Percentiles rank a stretch among this genome's conserved stretches.
Evolutionary conservation across 1,284 basidiomycete genomes (phyloP).

Genomic region (Mycosarcoma mackinlayi): DNA sequence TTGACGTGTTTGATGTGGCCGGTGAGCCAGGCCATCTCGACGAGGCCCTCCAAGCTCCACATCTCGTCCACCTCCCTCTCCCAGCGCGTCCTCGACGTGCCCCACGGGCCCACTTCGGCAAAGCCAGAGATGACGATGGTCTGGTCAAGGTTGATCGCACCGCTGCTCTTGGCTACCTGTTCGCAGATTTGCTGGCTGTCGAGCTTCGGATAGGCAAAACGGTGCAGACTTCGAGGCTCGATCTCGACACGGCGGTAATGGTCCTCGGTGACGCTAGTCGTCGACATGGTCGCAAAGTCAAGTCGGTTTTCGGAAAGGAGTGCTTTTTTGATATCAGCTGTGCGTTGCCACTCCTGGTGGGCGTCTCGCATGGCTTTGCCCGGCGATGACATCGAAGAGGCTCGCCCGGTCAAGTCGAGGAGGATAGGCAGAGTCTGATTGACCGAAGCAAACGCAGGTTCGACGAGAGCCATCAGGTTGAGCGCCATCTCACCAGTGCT

Average conservation of each 20-base stretch:
- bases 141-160: constrained; percentile 86
- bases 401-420: constrained; percentile 81
- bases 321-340: constrained; percentile 75
- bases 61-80: constrained; percentile 79
- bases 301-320: constrained; percentile 92
- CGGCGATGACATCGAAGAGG: neutral
- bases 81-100: constrained; percentile 95
- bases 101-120: constrained; percentile 97
- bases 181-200: constrained; percentile 73
- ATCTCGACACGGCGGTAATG: constrained; percentile 78
- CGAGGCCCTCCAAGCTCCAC: constrained; percentile 74
- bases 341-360: constrained; percentile 1
- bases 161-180: constrained; percentile 72
- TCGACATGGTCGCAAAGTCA: constrained; percentile 88
- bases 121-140: constrained; percentile 95
- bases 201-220: constrained; percentile 89
- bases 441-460: constrained; percentile 96
- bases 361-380: constrained; percentile 1
- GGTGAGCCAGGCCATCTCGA: constrained; percentile 99
- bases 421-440: constrained; percentile 98
- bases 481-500: constrained; percentile 99
- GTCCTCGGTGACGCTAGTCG: constrained; percentile 64
- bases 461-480: constrained; percentile 96
- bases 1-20: constrained; percentile 98
- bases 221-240: constrained; percentile 95